These are phyloP conservation scores for Phytophthora melonis DNA, from an alignment of 352 stramenopile genomes.

Conservation along the genomic window DNA sequence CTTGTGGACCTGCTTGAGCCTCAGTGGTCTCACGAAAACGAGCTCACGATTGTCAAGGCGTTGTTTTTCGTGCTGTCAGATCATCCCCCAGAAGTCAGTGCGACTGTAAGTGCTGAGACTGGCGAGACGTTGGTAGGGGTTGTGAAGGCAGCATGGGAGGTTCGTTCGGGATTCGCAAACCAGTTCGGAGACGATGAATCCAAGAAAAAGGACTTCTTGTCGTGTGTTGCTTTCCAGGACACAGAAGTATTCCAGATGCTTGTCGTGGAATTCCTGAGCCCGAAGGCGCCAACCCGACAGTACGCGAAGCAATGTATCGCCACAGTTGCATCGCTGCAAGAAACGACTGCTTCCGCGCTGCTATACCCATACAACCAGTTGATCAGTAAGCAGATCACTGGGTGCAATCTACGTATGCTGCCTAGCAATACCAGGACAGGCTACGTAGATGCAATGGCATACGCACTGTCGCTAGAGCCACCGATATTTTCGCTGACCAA, in stretches of 20 bases:
- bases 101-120: constrained; percentile 78
- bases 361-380: constrained; percentile 88
- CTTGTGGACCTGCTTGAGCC: constrained; percentile 73
- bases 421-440: constrained; percentile 73
- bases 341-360: constrained; percentile 69
- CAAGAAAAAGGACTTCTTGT: constrained; percentile 69
- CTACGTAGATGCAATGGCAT: constrained; percentile 90
- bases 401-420: constrained; percentile 79
- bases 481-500: constrained; percentile 88
- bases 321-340: constrained; percentile 61
- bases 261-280: constrained; percentile 88
- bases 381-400: constrained; percentile 88
- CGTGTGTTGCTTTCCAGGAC: constrained; percentile 83
- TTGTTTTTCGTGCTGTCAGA: constrained; percentile 91
- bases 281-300: constrained; percentile 69
- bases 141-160: constrained; percentile 66
- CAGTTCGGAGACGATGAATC: constrained; percentile 43
- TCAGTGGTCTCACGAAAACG: constrained; percentile 89
- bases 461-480: constrained; percentile 74
- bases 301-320: constrained; percentile 82
- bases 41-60: constrained; percentile 84
- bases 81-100: constrained; percentile 85
- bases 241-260: constrained; percentile 90
- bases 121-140: constrained; percentile 66
- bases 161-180: constrained; percentile 49